phyloP scores from a whole-genome alignment of 306 rosid genomes.

The Gleditsia sinensis region DNA sequence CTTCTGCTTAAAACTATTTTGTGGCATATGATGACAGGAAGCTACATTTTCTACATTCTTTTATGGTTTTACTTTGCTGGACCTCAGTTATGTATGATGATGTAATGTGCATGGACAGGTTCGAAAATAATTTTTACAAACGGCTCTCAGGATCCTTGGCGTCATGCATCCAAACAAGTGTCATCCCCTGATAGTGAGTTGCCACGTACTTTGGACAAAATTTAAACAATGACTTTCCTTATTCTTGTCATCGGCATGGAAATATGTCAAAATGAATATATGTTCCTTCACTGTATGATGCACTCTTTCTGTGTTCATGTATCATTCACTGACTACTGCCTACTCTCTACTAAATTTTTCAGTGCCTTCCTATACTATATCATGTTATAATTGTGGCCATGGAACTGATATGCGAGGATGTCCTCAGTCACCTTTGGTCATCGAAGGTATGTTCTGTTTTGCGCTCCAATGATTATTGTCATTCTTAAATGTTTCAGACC shows the following conservation, averaged over 20 bases:
- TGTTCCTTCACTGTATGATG: not conserved
- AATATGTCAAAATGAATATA: not conserved
- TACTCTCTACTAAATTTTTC: constrained; percentile 34
- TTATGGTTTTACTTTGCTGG: constrained; percentile 8
- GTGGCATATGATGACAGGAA: not conserved
- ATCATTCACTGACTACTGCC: constrained; percentile 10
- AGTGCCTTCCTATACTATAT: constrained; percentile 85
- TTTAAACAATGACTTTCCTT: constrained; percentile 3
- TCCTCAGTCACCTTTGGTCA: constrained; percentile 74
- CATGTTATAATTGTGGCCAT: constrained; percentile 91
- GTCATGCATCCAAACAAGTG: constrained; percentile 84
- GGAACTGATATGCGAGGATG: constrained; percentile 94
- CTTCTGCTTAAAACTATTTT: not conserved
- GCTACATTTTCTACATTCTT: constrained; percentile 6
- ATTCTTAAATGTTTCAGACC: not conserved
- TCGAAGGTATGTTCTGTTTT: constrained; percentile 65
- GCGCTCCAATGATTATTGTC: constrained; percentile 12
- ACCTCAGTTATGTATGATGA: constrained; percentile 27
- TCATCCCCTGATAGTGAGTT: constrained; percentile 86
- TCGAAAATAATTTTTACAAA: constrained; percentile 82
- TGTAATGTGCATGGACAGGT: constrained; percentile 56
- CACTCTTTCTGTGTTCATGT: constrained; percentile 7
- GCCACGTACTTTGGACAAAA: constrained; percentile 14
- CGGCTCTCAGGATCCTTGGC: constrained; percentile 99
- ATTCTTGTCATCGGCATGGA: not conserved